These are phyloP conservation scores for Paraphaeosphaeria minitans DNA, from an alignment of 2,329 filamentous ascomycete genomes.

Conservation along the genomic window DNA sequence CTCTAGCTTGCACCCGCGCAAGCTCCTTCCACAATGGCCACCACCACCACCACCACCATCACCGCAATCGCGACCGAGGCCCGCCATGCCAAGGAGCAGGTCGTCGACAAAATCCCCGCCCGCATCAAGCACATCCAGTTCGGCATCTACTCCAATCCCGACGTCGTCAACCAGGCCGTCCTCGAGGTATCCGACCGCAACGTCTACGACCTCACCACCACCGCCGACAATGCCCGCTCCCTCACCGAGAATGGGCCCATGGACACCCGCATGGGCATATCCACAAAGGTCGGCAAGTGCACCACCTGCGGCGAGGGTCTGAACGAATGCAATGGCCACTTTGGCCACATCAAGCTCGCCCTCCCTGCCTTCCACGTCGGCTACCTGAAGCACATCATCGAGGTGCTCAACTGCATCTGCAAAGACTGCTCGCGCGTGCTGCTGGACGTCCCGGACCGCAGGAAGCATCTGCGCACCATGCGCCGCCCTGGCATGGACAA, in stretches of 20 bases:
- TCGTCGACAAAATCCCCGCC: conserved; percentile 86
- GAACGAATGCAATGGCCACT: conserved; percentile 89
- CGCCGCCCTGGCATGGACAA: conserved; percentile 85
- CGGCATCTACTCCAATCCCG: conserved; percentile 88
- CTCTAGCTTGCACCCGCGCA: not conserved
- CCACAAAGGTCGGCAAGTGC: conserved; percentile 79
- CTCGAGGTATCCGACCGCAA: conserved; percentile 93
- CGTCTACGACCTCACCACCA: conserved; percentile 85
- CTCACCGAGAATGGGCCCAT: conserved; percentile 84
- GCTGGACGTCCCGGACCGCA: conserved; percentile 78
- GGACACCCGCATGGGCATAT: conserved; percentile 86
- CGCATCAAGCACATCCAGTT: conserved; percentile 93
- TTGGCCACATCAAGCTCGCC: conserved; percentile 88
- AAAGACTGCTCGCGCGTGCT: conserved; percentile 87
- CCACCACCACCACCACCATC: conserved; percentile 10
- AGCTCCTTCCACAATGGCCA: conserved; percentile 10
- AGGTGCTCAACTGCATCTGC: conserved; percentile 93
- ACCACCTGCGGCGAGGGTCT: conserved; percentile 82
- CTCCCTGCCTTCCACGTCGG: conserved; percentile 95
- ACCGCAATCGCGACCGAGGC: conserved; percentile 20
- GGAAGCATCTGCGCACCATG: conserved; percentile 77
- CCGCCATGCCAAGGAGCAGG: conserved; percentile 74
- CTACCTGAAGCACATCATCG: conserved; percentile 91
- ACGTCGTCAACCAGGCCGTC: conserved; percentile 94
- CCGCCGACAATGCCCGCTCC: conserved; percentile 61